Conservation (phyloP, 2,329 filamentous ascomycete genomes). For the Claviceps fusiformis region DNA sequence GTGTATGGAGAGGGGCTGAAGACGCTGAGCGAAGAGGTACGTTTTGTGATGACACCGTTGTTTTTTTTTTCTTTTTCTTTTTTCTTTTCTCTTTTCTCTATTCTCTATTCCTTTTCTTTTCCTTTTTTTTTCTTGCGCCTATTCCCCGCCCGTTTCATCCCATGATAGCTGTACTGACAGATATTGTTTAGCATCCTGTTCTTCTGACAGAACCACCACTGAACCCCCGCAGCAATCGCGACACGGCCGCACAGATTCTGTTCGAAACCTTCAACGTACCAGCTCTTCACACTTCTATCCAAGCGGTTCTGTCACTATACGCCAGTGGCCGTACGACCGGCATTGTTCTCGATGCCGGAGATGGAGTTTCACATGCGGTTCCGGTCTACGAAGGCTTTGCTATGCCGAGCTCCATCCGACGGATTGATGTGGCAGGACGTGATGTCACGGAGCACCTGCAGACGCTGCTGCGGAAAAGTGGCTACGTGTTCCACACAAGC, state of each 20-base stretch:
- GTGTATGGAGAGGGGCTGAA: slow-evolving; percentile 94
- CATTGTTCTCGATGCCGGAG: slow-evolving; percentile 87
- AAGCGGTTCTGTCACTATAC: slow-evolving; percentile 91
- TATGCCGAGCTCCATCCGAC: slow-evolving; percentile 85
- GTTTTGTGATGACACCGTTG: slow-evolving; percentile 2
- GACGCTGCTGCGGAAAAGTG: slow-evolving; percentile 76
- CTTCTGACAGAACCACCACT: slow-evolving; percentile 90
- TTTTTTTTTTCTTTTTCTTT: background rate
- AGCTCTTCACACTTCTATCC: slow-evolving; percentile 89
- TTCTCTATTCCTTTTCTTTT: too few relatives aligned
- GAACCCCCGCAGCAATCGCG: slow-evolving; percentile 89
- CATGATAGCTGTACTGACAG: slow-evolving; percentile 8
- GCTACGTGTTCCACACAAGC: slow-evolving; percentile 91
- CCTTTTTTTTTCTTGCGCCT: too few relatives aligned
- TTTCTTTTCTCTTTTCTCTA: background rate
- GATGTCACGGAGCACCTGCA: slow-evolving; percentile 96
- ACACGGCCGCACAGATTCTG: slow-evolving; percentile 90
- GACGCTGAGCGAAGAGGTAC: slow-evolving; percentile 88
- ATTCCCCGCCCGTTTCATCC: background rate
- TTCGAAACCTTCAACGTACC: slow-evolving; percentile 99
- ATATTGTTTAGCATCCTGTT: slow-evolving; percentile 60
- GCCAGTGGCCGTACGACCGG: slow-evolving; percentile 92
- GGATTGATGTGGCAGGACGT: slow-evolving; percentile 90
- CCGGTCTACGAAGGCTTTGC: slow-evolving; percentile 97
- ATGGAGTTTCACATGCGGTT: slow-evolving; percentile 93